A percentile compares a stretch with the other conserved stretches of the same genome.
These are phyloP conservation scores for Calonectria hawksworthii DNA, from an alignment of 2,329 filamentous ascomycete species.

Conservation along the genomic window DNA sequence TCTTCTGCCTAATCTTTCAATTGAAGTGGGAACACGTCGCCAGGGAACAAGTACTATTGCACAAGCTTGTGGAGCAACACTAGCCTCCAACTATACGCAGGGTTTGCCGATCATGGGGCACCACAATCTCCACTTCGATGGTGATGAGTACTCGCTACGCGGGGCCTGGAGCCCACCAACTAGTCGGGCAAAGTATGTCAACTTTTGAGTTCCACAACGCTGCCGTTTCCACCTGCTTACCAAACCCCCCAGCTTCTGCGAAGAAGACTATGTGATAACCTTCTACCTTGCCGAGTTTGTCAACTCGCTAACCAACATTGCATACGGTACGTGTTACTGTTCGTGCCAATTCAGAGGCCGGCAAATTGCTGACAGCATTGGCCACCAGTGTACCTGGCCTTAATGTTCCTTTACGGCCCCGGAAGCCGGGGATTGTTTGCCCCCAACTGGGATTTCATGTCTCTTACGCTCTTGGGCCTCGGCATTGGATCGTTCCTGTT, in stretches of 20 bases:
- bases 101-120: conserved; percentile 34
- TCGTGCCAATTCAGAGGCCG: background rate
- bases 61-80: background rate
- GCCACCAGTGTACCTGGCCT: conserved; percentile 56
- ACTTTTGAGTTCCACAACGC: background rate
- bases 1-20: background rate
- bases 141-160: conserved; percentile 49
- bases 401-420: conserved; percentile 53
- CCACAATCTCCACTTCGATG: conserved; percentile 54
- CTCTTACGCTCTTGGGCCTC: conserved; percentile 56
- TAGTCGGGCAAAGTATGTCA: conserved; percentile 54
- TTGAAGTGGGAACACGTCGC: background rate
- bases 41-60: background rate
- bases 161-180: conserved; percentile 57
- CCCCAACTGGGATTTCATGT: conserved; percentile 56
- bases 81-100: no score
- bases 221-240: conserved; percentile 26
- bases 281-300: conserved; percentile 61
- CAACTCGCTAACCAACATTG: conserved; percentile 58
- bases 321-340: conserved; percentile 58
- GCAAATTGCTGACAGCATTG: conserved; percentile 25
- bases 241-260: conserved; percentile 51
- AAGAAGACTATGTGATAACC: conserved; percentile 63
- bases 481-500: conserved; percentile 59
- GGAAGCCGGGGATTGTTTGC: conserved; percentile 47